Percentiles rank a stretch among this genome's conserved stretches.
Conservation (phyloP, 495 filamentous ascomycete genomes). For the Trichoderma virens region DNA sequence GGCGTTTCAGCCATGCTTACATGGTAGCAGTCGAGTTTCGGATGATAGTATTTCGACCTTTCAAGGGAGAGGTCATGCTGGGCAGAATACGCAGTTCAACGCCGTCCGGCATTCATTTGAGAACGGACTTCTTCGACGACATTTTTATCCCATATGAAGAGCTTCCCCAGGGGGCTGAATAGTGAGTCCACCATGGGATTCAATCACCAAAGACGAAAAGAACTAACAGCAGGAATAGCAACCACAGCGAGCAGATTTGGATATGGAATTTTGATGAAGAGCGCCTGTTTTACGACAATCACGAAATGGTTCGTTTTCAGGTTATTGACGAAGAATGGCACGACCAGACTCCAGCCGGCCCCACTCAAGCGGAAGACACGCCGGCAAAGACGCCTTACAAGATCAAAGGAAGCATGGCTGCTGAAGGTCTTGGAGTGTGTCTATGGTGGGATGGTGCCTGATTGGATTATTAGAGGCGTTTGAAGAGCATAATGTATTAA, state of each 20-base stretch:
- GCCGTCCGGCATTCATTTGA: slow-evolving; percentile 66
- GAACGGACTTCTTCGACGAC: slow-evolving; percentile 84
- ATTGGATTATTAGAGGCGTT: background rate
- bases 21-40: slow-evolving; percentile 68
- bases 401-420: slow-evolving; percentile 55
- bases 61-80: slow-evolving; percentile 80
- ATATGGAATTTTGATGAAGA: slow-evolving; percentile 67
- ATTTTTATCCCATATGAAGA: slow-evolving; percentile 67
- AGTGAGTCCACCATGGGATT: slow-evolving; percentile 44
- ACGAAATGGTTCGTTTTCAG: slow-evolving; percentile 78
- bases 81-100: slow-evolving; percentile 70
- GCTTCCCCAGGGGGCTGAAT: slow-evolving; percentile 63
- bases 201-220: slow-evolving; percentile 2
- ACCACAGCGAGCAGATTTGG: slow-evolving; percentile 67
- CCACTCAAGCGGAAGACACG: slow-evolving; percentile 47
- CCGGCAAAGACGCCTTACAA: slow-evolving; percentile 53
- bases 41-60: slow-evolving; percentile 88
- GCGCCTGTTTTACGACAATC: slow-evolving; percentile 74
- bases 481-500: background rate
- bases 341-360: slow-evolving; percentile 70
- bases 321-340: slow-evolving; percentile 81
- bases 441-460: slow-evolving; percentile 44
- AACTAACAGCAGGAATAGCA: slow-evolving; percentile 32
- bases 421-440: slow-evolving; percentile 42
- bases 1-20: slow-evolving; percentile 3